phyloP scores from a whole-genome alignment of 2,329 filamentous ascomycete genomes.

The Talaromyces sp. region DNA sequence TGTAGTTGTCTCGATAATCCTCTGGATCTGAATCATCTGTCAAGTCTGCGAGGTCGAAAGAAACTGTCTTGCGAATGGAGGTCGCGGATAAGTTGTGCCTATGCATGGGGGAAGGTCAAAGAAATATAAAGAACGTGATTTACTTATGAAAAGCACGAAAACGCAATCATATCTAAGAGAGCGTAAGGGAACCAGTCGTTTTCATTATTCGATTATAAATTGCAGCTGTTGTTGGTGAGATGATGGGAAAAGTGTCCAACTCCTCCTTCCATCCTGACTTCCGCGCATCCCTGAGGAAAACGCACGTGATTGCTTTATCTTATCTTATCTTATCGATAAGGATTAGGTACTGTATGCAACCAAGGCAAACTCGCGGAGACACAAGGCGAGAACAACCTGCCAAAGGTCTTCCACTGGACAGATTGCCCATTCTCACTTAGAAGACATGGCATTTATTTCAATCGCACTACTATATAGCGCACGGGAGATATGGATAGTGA shows the following conservation, averaged over 20 bases:
- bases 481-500: too few relatives aligned
- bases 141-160: not conserved
- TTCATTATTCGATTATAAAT: not conserved
- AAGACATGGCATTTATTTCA: too few relatives aligned
- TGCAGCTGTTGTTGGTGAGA: not conserved
- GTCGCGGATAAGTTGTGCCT: slow-evolving; percentile 11
- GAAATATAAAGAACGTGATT: not conserved
- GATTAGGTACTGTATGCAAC: not conserved
- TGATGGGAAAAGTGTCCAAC: not conserved
- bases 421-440: too few relatives aligned
- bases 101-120: slow-evolving; percentile 10
- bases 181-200: slow-evolving; percentile 2
- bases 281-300: not conserved
- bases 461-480: too few relatives aligned
- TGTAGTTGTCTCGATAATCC: slow-evolving; percentile 14
- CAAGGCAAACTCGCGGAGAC: not conserved
- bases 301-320: not conserved
- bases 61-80: slow-evolving; percentile 15
- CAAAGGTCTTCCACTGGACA: too few relatives aligned
- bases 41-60: slow-evolving; percentile 14
- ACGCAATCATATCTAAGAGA: not conserved
- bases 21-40: slow-evolving; percentile 16
- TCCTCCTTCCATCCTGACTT: not conserved
- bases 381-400: too few relatives aligned
- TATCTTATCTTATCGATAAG: slow-evolving; percentile 9